phyloP scores from a whole-genome alignment of 129 eudicot species.

The Kitagawia praeruptora region DNA sequence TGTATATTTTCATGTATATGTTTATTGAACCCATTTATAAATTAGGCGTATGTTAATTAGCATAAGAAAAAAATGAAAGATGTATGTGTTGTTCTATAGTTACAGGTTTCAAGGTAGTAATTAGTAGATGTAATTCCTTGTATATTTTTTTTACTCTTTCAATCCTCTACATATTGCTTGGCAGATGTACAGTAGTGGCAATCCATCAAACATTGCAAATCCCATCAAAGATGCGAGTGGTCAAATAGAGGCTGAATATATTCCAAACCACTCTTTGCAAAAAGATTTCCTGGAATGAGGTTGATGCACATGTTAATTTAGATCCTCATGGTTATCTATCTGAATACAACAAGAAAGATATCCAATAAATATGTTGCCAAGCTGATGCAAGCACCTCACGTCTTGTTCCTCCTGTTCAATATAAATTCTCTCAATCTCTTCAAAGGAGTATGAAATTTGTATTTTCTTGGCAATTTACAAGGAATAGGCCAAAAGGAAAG shows the following conservation, averaged over 20 bases:
- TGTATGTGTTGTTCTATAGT: not conserved
- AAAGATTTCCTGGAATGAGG: slow-evolving; percentile 29
- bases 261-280: slow-evolving; percentile 44
- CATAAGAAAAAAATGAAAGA: no score
- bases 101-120: not conserved
- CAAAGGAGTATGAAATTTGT: slow-evolving; percentile 26
- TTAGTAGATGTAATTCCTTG: not conserved
- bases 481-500: slow-evolving; percentile 47
- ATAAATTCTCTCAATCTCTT: slow-evolving; percentile 28
- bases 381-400: slow-evolving; percentile 43
- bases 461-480: slow-evolving; percentile 35
- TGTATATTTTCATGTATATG: no score
- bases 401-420: slow-evolving; percentile 39
- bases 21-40: no score
- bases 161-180: slow-evolving; percentile 4
- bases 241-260: slow-evolving; percentile 33
- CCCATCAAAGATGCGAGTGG: slow-evolving; percentile 50
- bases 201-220: slow-evolving; percentile 51
- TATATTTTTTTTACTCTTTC: not conserved
- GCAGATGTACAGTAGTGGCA: slow-evolving; percentile 60
- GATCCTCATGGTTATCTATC: slow-evolving; percentile 42
- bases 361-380: slow-evolving; percentile 50
- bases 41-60: not conserved
- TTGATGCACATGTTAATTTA: slow-evolving; percentile 26
- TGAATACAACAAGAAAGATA: slow-evolving; percentile 33